phyloP scores from a whole-genome alignment of 495 filamentous ascomycete genomes.

The Penicillium coffeae region DNA sequence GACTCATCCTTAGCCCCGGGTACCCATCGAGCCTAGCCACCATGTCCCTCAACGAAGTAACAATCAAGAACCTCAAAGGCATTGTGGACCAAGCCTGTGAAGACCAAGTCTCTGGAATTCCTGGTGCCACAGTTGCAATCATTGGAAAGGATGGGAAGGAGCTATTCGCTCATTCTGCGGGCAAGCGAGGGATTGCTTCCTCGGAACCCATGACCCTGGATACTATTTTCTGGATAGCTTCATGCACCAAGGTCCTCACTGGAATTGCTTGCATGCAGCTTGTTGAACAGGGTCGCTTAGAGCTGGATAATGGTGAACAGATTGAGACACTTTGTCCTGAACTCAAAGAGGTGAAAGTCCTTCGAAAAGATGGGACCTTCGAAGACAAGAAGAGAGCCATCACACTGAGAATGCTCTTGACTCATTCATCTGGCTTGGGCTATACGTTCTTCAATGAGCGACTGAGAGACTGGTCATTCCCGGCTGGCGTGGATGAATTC shows the following conservation, averaged over 20 bases:
- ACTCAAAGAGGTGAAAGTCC: constrained; percentile 44
- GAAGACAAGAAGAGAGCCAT: constrained; percentile 52
- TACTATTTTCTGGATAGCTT: constrained; percentile 55
- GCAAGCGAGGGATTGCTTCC: constrained; percentile 34
- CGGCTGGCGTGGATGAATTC: constrained; percentile 53
- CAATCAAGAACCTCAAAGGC: constrained; percentile 8
- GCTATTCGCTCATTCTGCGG: constrained; percentile 46
- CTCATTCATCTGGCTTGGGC: constrained; percentile 45
- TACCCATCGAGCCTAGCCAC: background rate
- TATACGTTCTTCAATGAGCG: constrained; percentile 46
- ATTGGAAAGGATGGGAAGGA: constrained; percentile 46
- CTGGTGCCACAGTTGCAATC: constrained; percentile 44
- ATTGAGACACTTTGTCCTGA: constrained; percentile 50
- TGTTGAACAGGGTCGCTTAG: constrained; percentile 51
- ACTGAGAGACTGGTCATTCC: constrained; percentile 40
- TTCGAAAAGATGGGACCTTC: constrained; percentile 41
- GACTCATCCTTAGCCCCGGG: background rate
- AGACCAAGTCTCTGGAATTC: constrained; percentile 37
- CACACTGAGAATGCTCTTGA: constrained; percentile 59
- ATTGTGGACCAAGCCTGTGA: constrained; percentile 33
- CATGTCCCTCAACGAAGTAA: background rate
- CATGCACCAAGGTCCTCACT: constrained; percentile 55
- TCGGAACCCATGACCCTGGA: constrained; percentile 48
- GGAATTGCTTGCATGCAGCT: constrained; percentile 60
- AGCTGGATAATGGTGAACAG: constrained; percentile 47